Evolutionary conservation across 2,329 filamentous ascomycete species (phyloP).

Genomic region (Seiridium unicorne): DNA sequence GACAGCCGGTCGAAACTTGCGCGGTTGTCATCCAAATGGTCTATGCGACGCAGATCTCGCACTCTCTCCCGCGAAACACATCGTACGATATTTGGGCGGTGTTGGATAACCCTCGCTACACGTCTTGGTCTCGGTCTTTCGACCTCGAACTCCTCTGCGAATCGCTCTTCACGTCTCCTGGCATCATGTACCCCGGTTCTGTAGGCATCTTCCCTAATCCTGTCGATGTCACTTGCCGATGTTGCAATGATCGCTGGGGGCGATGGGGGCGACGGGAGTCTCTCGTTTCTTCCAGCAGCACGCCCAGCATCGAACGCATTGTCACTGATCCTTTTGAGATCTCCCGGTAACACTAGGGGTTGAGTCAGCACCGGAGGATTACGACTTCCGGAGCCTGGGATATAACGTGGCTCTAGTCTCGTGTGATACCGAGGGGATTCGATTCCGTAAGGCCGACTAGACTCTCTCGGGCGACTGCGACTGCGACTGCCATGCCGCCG

Average conservation of each 20-base stretch:
- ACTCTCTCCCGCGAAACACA: background rate
- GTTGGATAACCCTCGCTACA: background rate
- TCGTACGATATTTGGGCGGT: background rate
- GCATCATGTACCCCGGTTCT: background rate
- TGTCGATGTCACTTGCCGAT: conserved; percentile 6
- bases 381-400: background rate
- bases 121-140: background rate
- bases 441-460: background rate
- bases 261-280: background rate
- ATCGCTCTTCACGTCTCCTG: background rate
- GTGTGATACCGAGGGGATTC: background rate
- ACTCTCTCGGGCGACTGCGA: background rate
- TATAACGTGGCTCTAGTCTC: background rate
- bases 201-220: conserved; percentile 1
- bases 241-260: background rate
- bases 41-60: background rate
- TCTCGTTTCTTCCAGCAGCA: background rate
- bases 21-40: background rate
- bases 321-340: conserved; percentile 1
- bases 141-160: background rate
- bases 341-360: background rate
- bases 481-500: background rate
- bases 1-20: background rate
- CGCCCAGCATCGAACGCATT: background rate
- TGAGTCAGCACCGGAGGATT: background rate